Evolutionary conservation across 176 grass and related monocot genomes (phyloP).

Genomic region (Carex scoparia): DNA sequence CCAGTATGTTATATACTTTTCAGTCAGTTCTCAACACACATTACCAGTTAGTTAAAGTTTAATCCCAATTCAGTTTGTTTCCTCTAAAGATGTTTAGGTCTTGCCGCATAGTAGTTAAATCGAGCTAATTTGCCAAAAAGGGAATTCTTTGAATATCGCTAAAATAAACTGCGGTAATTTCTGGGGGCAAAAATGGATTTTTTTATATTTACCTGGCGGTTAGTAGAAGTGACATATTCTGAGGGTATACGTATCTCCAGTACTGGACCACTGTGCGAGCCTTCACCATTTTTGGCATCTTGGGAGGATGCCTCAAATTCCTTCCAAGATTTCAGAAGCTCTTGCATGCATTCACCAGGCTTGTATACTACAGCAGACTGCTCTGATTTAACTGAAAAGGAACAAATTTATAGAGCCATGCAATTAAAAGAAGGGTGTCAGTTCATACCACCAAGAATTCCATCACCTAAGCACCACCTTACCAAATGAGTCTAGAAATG

Average conservation of each 20-base stretch:
- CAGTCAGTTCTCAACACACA: background rate
- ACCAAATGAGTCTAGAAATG: slow-evolving; percentile 1
- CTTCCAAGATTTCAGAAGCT: slow-evolving; percentile 85
- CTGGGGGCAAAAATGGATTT: background rate
- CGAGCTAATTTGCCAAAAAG: background rate
- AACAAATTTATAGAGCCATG: slow-evolving; percentile 10
- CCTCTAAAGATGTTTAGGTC: background rate
- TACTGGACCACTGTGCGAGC: slow-evolving; percentile 44
- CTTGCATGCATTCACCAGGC: slow-evolving; percentile 92
- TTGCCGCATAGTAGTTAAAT: background rate
- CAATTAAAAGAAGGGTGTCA: background rate
- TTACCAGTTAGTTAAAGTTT: background rate
- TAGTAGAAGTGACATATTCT: slow-evolving; percentile 81
- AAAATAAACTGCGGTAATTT: background rate
- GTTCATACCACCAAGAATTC: background rate
- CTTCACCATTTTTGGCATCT: slow-evolving; percentile 54
- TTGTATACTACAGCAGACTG: slow-evolving; percentile 80
- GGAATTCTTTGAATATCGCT: background rate
- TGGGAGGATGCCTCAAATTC: slow-evolving; percentile 54
- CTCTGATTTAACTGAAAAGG: slow-evolving; percentile 60
- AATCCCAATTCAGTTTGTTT: background rate
- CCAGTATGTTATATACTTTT: background rate
- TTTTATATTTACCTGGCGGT: slow-evolving; percentile 60
- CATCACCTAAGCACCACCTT: background rate
- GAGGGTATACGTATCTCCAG: slow-evolving; percentile 82